These are phyloP conservation scores for Drosera capensis DNA, from an alignment of 148 eudicot genomes.

Conservation along the genomic window DNA sequence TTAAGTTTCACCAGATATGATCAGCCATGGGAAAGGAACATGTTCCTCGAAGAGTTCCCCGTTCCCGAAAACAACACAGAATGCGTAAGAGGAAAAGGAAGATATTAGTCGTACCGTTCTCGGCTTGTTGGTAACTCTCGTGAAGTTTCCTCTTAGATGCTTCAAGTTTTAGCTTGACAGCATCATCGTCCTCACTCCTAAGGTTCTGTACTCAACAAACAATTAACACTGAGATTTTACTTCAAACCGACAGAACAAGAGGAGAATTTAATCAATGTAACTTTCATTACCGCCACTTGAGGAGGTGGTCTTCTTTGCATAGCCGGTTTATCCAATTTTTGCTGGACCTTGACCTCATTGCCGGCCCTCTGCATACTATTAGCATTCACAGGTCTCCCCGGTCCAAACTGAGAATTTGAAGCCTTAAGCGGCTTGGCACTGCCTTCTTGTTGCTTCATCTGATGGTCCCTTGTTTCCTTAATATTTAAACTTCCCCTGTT, in stretches of 20 bases:
- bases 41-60: too few species aligned
- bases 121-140: conserved; percentile 77
- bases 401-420: conserved; percentile 23
- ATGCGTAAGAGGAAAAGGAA: neutral
- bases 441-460: conserved; percentile 25
- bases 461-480: conserved; percentile 33
- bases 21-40: too few species aligned
- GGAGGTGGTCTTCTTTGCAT: conserved; percentile 43
- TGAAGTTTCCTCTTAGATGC: conserved; percentile 85
- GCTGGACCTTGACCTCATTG: conserved; percentile 24
- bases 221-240: conserved; percentile 2
- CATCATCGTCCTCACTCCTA: conserved; percentile 24
- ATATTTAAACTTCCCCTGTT: conserved; percentile 12
- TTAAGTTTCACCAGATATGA: too few species aligned
- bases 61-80: too few species aligned
- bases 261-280: neutral
- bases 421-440: conserved; percentile 33
- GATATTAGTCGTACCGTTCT: conserved; percentile 38
- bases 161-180: conserved; percentile 41
- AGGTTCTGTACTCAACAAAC: conserved; percentile 20
- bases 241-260: neutral
- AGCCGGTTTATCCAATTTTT: conserved; percentile 21
- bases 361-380: conserved; percentile 15
- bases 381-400: conserved; percentile 46
- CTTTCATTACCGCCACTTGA: conserved; percentile 30